Base-by-base conservation (phyloP, 2,329 filamentous ascomycete species). In the Stemphylium lycopersici region DNA sequence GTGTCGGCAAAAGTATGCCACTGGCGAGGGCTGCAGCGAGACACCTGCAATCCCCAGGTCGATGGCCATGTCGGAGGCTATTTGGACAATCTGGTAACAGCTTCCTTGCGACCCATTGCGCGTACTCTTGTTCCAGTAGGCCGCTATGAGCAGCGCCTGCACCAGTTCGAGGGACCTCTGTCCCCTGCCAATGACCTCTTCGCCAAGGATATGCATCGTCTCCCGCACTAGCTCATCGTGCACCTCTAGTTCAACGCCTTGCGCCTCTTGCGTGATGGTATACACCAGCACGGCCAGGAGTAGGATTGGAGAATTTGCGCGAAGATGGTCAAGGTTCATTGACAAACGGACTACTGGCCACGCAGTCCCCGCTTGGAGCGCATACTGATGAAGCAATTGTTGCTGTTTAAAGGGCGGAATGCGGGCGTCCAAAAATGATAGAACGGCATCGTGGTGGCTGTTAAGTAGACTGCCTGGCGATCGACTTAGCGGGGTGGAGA, bases 41-140 rank as follows among this genome's bases (percentile, higher is more conserved):
- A 50, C 46, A 12, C 67, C 67, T 7, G 62, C 67, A 8, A 70
- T 68, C 3, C 63, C 66, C 13, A 70, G 44, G n/a, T 70, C 67
- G 10, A 69, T 65, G 8, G 67, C 65, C 66, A 70, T 69, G 15
- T 70, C 67, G 8, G 59, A 53, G 46, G 67, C 67, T n/a, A 69
- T 48, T 45, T 68, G 66, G 8, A 68, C 37, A 34, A 69, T 52
- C 31, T 69, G 67, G 31, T 65, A 69, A 40, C 65, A 66, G 47
- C 66, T 68, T 13, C 53, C 61, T 34, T 66, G 63, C 18, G 41
- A 44, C 5, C 62, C 62, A 31, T 41, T 59, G 20, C 62, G 63
- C 16, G 59, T 58, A 15, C 41, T 20, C 38, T 68, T 69, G 48
- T 51, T 67, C 63, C 66, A 70, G 42, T 66, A 65, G 3, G 62